Base-by-base conservation (phyloP, 441 rosid genomes). In the Eutrema salsugineum region DNA sequence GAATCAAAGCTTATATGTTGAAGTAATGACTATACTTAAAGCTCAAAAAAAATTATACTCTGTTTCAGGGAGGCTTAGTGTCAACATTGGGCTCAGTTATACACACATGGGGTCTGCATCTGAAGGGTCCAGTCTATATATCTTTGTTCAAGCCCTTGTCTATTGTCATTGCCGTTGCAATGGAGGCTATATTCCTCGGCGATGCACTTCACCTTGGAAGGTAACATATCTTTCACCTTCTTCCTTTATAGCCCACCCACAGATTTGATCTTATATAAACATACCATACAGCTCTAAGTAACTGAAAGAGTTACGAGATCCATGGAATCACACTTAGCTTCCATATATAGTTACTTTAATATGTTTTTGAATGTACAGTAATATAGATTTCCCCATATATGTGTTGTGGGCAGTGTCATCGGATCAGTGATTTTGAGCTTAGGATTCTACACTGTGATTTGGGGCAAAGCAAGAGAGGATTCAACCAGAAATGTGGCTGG, bases 161-260 rank as follows among this genome's bases (percentile, higher is more conserved):
- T n/a, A 81, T 84, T 51, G 80, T 71, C 16, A 77, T 79, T 63
- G 88, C 88, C 0, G 86, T 75, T 0, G 15, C 42, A 6, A 78
- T 80, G 83, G 70, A 76, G 10, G 50, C 72, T 40, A 22, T 71
- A 1, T 83, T 84, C 76, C 83, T 85, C 1, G 88, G 88, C 0
- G 90, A 85, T 16, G 44, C 80, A 38, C 81, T 85, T 27, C 65
- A 76, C 70, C 77, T 84, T 11, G 90, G 90, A 16, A 85, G 90
- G 90, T 83, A 77, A 42, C 6, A 27, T 53, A 17, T 53, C 24
- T 53, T 24, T 11, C 39, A 48, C 16, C 12, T 12, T 35, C 43
- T 32, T 63, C 28, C 40, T 63, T 17, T 3, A 35, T 17, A 46
- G 17, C 2, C 11, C 11, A 47, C 54, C 16, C 6, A 15, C 8